phyloP scores from a whole-genome alignment of 495 filamentous ascomycete species.

The Penicillium tannophilum region DNA sequence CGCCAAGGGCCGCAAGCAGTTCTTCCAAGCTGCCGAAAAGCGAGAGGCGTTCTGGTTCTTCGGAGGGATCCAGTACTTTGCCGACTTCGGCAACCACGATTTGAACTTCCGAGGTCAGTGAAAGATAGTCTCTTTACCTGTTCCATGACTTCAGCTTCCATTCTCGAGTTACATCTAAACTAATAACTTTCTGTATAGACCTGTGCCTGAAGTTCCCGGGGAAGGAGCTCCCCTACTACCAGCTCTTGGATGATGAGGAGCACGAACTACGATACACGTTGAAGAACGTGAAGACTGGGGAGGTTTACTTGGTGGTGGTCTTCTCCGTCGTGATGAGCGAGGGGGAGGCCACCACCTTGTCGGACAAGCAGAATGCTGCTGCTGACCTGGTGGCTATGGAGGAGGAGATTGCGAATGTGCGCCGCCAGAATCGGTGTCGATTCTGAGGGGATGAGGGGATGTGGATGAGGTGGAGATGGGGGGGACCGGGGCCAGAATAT shows the following conservation, averaged over 20 bases:
- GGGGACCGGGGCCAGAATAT: background rate
- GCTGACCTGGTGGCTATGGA: background rate
- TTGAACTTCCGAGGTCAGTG: slow-evolving; percentile 72
- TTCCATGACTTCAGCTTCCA: background rate
- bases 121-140: background rate
- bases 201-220: slow-evolving; percentile 82
- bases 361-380: background rate
- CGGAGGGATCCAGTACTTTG: slow-evolving; percentile 61
- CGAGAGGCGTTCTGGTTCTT: slow-evolving; percentile 59
- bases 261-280: slow-evolving; percentile 85
- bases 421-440: too few species aligned
- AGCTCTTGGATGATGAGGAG: slow-evolving; percentile 79
- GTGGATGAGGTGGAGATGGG: background rate
- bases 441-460: background rate
- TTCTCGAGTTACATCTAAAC: background rate
- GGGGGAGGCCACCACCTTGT: background rate
- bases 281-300: slow-evolving; percentile 68
- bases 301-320: slow-evolving; percentile 75
- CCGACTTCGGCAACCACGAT: slow-evolving; percentile 93
- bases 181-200: slow-evolving; percentile 37
- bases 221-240: slow-evolving; percentile 71
- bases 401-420: background rate
- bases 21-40: slow-evolving; percentile 57
- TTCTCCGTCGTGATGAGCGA: slow-evolving; percentile 63
- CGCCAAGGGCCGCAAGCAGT: slow-evolving; percentile 59